Conservation (phyloP, 371 early-diverging fungal species). For the Rozella allomycis region DNA sequence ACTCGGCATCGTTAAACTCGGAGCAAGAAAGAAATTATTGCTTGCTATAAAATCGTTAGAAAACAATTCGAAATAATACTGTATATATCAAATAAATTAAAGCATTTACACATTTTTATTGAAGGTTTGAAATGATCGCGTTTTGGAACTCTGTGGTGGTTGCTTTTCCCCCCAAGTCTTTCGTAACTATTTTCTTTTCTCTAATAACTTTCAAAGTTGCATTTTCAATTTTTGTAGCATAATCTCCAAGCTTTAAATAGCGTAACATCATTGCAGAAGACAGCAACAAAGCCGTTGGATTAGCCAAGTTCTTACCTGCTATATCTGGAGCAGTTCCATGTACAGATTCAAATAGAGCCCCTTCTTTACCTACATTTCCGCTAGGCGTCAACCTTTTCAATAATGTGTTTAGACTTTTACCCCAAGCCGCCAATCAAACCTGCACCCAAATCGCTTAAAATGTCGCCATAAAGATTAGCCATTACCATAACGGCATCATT, state of each 20-base stretch:
- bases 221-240: conserved; percentile 60
- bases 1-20: background rate
- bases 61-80: no score
- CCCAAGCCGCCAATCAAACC: conserved; percentile 96
- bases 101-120: no score
- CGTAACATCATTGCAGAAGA: conserved; percentile 92
- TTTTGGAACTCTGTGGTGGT: conserved; percentile 76
- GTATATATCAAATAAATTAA: no score
- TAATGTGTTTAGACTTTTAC: no score
- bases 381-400: conserved; percentile 85
- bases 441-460: conserved; percentile 88
- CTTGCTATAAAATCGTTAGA: no score
- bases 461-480: conserved; percentile 98
- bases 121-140: conserved; percentile 45
- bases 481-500: conserved; percentile 90
- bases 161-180: conserved; percentile 78
- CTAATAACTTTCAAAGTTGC: conserved; percentile 85
- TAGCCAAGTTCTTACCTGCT: conserved; percentile 76
- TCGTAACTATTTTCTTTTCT: conserved; percentile 64
- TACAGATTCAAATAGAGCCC: conserved; percentile 89
- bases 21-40: background rate
- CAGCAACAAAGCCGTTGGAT: conserved; percentile 78
- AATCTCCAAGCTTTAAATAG: conserved; percentile 62
- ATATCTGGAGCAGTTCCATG: conserved; percentile 98
- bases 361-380: conserved; percentile 92